Evolutionary conservation across 1,284 basidiomycete genomes (phyloP).

Genomic region (Xerocomus minutiporus): DNA sequence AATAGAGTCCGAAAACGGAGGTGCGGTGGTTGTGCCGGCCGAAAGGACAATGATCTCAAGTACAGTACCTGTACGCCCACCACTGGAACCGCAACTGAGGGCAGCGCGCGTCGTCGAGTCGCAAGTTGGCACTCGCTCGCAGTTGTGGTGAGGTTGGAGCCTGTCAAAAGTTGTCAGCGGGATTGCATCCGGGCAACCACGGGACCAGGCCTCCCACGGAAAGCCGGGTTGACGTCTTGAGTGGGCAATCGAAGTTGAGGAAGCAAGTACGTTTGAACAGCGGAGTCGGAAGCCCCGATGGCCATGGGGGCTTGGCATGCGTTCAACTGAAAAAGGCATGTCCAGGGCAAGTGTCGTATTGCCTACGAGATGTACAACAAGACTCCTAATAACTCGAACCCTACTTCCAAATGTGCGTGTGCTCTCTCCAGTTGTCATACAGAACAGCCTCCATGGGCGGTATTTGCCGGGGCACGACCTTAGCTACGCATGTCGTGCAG

Average conservation of each 20-base stretch:
- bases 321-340: slow-evolving; percentile 18
- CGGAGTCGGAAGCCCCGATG: slow-evolving; percentile 32
- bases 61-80: background rate
- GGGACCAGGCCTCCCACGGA: too few relatives aligned
- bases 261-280: slow-evolving; percentile 10
- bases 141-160: background rate
- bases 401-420: slow-evolving; percentile 19
- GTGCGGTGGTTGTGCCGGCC: background rate
- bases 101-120: background rate
- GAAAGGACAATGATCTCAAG: background rate
- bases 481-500: background rate
- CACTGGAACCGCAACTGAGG: slow-evolving; percentile 9
- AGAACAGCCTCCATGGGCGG: slow-evolving; percentile 22
- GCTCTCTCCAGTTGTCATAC: background rate
- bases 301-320: slow-evolving; percentile 26
- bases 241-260: background rate
- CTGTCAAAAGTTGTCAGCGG: background rate
- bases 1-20: slow-evolving; percentile 14
- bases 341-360: slow-evolving; percentile 8
- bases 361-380: slow-evolving; percentile 8
- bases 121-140: background rate
- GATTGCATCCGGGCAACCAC: background rate
- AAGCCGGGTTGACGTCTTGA: too few relatives aligned
- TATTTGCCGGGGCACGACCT: slow-evolving; percentile 18
- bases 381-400: background rate